These are phyloP conservation scores for Teratosphaeriaceae sp. DNA, from an alignment of 2,329 filamentous ascomycete species.

Conservation along the genomic window DNA sequence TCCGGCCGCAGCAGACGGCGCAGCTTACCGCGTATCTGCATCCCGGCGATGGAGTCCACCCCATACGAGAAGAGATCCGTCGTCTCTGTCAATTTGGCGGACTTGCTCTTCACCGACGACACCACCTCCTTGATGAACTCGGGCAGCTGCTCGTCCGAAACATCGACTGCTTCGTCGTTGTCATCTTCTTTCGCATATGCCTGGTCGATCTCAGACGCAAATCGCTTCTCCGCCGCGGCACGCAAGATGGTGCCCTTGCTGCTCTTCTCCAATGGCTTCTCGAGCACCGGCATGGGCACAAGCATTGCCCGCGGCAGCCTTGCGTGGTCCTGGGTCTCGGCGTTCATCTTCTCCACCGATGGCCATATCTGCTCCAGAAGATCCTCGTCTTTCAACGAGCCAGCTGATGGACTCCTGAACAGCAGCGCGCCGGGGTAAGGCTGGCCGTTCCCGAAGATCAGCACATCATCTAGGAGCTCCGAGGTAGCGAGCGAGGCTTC, in stretches of 20 bases:
- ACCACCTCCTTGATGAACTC: conserved; percentile 27
- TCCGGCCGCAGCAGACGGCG: conserved; percentile 30
- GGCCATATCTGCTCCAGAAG: conserved; percentile 39
- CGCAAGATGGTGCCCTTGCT: conserved; percentile 58
- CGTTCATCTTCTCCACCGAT: conserved; percentile 43
- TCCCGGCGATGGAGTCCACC: conserved; percentile 54
- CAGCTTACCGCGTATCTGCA: conserved; percentile 43
- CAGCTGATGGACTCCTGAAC: conserved; percentile 36
- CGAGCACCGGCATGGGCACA: conserved; percentile 35
- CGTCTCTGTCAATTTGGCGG: conserved; percentile 24
- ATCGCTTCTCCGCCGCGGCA: conserved; percentile 45
- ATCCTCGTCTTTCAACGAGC: conserved; percentile 27
- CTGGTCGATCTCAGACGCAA: conserved; percentile 39
- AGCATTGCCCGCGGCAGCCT: conserved; percentile 47
- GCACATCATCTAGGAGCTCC: conserved; percentile 44
- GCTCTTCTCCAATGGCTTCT: conserved; percentile 47
- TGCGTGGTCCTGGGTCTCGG: conserved; percentile 44
- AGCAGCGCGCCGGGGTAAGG: conserved; percentile 53
- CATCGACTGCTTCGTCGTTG: conserved; percentile 7
- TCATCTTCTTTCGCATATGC: conserved; percentile 35
- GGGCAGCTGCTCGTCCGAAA: conserved; percentile 30
- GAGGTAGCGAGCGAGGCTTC: conserved; percentile 49
- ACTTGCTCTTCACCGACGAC: conserved; percentile 10
- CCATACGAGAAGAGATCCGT: conserved; percentile 53
- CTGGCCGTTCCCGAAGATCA: conserved; percentile 56